Conservation (phyloP, 176 grass and related monocot species). For the Poa annua region DNA sequence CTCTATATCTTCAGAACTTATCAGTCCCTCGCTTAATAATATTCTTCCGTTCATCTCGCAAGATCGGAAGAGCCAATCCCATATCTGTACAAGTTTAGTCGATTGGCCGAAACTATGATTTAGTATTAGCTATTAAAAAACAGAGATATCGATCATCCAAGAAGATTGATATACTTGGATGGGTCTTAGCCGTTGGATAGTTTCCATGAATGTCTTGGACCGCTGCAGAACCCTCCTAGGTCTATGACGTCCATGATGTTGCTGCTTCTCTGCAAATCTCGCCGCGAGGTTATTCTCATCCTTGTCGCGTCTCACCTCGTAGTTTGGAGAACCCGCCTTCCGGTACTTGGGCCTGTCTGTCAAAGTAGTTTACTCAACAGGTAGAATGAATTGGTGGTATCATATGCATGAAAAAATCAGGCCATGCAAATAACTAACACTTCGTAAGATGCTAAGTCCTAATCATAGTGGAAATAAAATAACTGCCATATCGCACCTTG, state of each 20-base stretch:
- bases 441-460: no score
- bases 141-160: background rate
- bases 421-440: background rate
- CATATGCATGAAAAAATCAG: background rate
- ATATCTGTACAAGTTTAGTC: constrained; percentile 54
- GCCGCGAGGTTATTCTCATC: background rate
- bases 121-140: constrained; percentile 2
- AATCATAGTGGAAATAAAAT: background rate
- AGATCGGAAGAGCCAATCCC: constrained; percentile 98
- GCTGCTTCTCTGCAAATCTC: constrained; percentile 23
- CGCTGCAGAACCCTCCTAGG: constrained; percentile 42
- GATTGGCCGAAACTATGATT: background rate
- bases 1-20: constrained; percentile 66
- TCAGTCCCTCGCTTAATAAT: constrained; percentile 71
- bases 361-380: constrained; percentile 44
- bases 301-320: constrained; percentile 29
- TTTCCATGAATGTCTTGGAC: constrained; percentile 65
- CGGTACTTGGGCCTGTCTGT: constrained; percentile 79
- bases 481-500: constrained; percentile 53
- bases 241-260: constrained; percentile 48
- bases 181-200: constrained; percentile 67
- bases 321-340: constrained; percentile 53
- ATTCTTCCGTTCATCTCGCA: constrained; percentile 88
- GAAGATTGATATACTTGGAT: constrained; percentile 60
- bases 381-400: constrained; percentile 2